Evolutionary conservation across 148 eudicot genomes (phyloP).

Genomic region (Limonium bicolor): DNA sequence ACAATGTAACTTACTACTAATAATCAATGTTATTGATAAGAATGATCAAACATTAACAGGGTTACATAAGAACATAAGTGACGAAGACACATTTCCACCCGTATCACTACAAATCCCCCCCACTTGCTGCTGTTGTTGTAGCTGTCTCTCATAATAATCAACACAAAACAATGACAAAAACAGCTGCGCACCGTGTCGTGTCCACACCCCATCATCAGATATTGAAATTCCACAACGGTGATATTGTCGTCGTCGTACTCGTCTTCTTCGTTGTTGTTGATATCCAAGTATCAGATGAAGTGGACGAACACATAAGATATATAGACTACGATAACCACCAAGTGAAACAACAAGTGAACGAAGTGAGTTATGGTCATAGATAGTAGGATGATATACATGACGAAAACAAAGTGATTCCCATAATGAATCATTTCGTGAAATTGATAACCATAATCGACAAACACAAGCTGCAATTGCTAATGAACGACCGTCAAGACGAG

Average conservation of each 20-base stretch:
- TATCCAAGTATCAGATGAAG: constrained; percentile 2
- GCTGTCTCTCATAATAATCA: constrained; percentile 81
- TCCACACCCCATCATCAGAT: constrained; percentile 40
- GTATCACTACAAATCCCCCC: constrained; percentile 8
- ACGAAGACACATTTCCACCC: constrained; percentile 33
- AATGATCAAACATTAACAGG: constrained; percentile 55
- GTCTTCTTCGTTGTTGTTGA: constrained; percentile 1
- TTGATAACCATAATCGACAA: constrained; percentile 48
- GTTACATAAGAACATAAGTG: constrained; percentile 70
- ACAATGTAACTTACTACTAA: too few species aligned
- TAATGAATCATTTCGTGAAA: constrained; percentile 35
- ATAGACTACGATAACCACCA: constrained; percentile 71
- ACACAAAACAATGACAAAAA: constrained; percentile 67
- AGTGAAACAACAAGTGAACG: constrained; percentile 44
- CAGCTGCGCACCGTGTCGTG: constrained; percentile 54
- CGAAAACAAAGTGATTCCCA: constrained; percentile 90
- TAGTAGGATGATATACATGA: constrained; percentile 43
- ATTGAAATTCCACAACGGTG: too few species aligned
- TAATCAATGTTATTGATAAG: too few species aligned
- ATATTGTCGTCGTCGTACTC: constrained; percentile 7
- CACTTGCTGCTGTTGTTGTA: too few species aligned
- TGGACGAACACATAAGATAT: constrained; percentile 48
- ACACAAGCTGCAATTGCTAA: constrained; percentile 57
- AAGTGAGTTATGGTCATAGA: constrained; percentile 10
- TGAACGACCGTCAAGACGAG: constrained; percentile 46